A percentile compares a stretch with the other conserved stretches of the same genome.
Conservation (phyloP, 2,329 filamentous ascomycete genomes). For the Ophiostoma piceae region DNA sequence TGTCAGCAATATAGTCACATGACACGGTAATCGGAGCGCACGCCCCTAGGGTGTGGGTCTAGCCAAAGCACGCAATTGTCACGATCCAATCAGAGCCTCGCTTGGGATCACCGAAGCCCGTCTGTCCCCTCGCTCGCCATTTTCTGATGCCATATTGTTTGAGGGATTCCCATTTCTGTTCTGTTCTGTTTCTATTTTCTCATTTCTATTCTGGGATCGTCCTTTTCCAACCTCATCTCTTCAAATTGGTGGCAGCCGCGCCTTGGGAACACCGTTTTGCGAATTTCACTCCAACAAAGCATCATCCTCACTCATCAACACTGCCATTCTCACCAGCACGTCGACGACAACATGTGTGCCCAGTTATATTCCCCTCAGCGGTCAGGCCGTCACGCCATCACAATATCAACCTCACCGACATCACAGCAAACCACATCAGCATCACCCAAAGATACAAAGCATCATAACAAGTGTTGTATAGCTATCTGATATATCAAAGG, state of each 20-base stretch:
- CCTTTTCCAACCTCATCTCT: slow-evolving; percentile 21
- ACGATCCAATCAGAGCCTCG: slow-evolving; percentile 23
- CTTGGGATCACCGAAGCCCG: background rate
- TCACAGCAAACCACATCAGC: background rate
- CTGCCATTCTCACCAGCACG: background rate
- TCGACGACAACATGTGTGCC: background rate
- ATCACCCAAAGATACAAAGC: background rate
- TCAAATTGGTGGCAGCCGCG: slow-evolving; percentile 19
- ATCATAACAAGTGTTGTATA: background rate
- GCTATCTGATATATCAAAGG: background rate
- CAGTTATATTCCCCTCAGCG: background rate
- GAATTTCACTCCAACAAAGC: background rate
- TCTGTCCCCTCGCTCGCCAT: slow-evolving; percentile 8
- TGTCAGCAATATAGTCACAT: slow-evolving; percentile 9
- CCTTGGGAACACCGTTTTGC: background rate
- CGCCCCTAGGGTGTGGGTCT: background rate
- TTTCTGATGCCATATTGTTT: background rate
- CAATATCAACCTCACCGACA: background rate
- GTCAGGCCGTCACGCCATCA: background rate
- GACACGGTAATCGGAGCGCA: slow-evolving; percentile 11
- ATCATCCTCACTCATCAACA: background rate
- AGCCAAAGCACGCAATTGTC: slow-evolving; percentile 26
- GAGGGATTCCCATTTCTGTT: background rate
- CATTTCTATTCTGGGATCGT: background rate
- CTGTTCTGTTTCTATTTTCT: background rate